These are phyloP conservation scores for Stephanodiscus triporus DNA, from an alignment of 108 stramenopile genomes.

Conservation along the genomic window DNA sequence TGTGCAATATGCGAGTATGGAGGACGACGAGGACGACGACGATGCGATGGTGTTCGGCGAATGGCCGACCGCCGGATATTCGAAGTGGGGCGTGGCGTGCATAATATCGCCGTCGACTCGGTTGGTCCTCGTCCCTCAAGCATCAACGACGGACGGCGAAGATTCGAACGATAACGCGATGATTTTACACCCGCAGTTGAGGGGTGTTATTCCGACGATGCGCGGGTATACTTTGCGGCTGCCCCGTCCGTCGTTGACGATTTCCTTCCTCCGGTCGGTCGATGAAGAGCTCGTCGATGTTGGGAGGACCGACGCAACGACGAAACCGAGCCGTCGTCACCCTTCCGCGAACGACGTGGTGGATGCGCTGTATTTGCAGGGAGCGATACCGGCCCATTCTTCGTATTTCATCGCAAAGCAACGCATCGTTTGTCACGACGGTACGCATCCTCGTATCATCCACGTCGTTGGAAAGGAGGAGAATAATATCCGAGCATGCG, in stretches of 20 bases:
- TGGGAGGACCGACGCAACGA: not conserved
- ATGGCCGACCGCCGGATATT: not conserved
- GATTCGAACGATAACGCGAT: not conserved
- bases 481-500: conserved; percentile 59
- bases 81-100: too few species aligned
- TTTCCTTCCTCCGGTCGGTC: conserved; percentile 42
- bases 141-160: not conserved
- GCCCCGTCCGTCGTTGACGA: conserved; percentile 29
- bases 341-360: conserved; percentile 40
- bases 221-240: conserved; percentile 28
- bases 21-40: not conserved
- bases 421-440: conserved; percentile 11
- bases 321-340: conserved; percentile 11
- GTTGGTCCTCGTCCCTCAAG: conserved; percentile 24
- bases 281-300: not conserved
- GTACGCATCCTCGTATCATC: conserved; percentile 40
- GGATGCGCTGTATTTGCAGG: conserved; percentile 41
- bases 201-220: not conserved
- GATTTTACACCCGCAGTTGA: conserved; percentile 12
- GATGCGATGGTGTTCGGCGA: not conserved
- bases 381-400: not conserved
- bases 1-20: conserved; percentile 5
- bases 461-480: conserved; percentile 62
- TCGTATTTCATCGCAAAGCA: not conserved
- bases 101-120: conserved; percentile 41